These are phyloP conservation scores for Trichoderma aggressivum DNA, from an alignment of 2,329 filamentous ascomycete genomes.

Conservation along the genomic window DNA sequence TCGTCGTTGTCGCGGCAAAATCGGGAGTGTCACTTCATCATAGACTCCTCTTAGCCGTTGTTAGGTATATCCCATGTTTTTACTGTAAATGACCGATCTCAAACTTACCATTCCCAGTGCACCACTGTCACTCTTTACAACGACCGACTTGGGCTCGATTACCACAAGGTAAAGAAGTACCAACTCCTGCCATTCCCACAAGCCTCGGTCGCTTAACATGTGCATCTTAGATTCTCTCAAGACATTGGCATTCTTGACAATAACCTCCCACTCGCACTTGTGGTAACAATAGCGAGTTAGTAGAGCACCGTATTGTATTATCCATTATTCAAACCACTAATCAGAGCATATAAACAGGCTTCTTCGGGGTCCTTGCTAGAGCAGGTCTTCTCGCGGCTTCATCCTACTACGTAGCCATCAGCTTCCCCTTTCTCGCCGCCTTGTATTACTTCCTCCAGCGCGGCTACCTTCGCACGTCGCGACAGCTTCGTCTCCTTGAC, in stretches of 20 bases:
- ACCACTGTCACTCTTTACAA: neutral
- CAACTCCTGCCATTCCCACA: neutral
- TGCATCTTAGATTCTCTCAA: conserved; percentile 38
- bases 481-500: conserved; percentile 41
- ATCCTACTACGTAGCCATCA: conserved; percentile 36
- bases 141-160: neutral
- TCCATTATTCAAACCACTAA: neutral
- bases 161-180: neutral
- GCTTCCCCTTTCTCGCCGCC: conserved; percentile 41
- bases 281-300: conserved; percentile 36
- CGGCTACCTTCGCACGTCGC: conserved; percentile 41
- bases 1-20: conserved; percentile 28
- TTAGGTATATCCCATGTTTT: neutral
- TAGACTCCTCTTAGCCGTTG: conserved; percentile 24
- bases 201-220: neutral
- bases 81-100: neutral
- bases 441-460: conserved; percentile 43
- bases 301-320: neutral
- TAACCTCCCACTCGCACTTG: conserved; percentile 37
- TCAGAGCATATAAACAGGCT: conserved; percentile 28
- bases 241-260: conserved; percentile 44
- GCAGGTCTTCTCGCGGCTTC: conserved; percentile 26
- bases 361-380: conserved; percentile 30
- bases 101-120: neutral
- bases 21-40: conserved; percentile 29